Percentiles rank a stretch among this genome's conserved stretches.
Evolutionary conservation across 352 stramenopile genomes (phyloP).

Genomic region (Pythium volutum): DNA sequence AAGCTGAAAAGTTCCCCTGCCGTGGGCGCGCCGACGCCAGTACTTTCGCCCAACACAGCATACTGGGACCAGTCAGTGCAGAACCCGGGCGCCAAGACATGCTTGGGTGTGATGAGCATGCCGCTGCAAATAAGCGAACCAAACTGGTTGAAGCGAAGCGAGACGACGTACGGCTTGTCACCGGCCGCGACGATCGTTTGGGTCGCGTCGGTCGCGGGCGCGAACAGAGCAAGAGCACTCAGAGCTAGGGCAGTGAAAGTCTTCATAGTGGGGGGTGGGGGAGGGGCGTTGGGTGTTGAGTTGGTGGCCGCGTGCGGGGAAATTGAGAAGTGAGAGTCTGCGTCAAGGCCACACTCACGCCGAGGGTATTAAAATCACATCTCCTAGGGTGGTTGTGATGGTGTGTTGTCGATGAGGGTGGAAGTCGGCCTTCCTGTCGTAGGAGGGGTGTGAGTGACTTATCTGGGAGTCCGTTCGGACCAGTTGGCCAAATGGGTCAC

Average conservation of each 20-base stretch:
- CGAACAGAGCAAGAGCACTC: background rate
- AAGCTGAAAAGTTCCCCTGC: background rate
- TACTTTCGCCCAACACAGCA: background rate
- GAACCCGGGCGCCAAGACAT: background rate
- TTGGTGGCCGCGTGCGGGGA: too few species aligned
- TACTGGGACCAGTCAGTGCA: background rate
- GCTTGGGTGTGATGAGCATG: constrained; percentile 3
- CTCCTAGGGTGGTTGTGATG: too few species aligned
- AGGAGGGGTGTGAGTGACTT: too few species aligned
- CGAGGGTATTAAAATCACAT: too few species aligned
- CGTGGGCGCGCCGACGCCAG: background rate
- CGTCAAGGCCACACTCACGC: too few species aligned
- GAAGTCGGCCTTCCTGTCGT: too few species aligned
- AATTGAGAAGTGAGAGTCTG: background rate
- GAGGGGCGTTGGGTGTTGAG: background rate
- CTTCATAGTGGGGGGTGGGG: background rate
- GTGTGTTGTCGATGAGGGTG: too few species aligned
- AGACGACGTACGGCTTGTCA: background rate
- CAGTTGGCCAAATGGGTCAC: too few species aligned
- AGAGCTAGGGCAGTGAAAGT: background rate
- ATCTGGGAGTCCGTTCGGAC: too few species aligned
- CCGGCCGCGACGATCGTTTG: background rate
- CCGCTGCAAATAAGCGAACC: background rate
- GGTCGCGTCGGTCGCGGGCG: background rate
- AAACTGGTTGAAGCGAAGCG: background rate